Evolutionary conservation across 176 grass and related monocot species (phyloP), one percentile per base, ranked within the genome.

Genomic region (Ampelocalamus luodianensis): DNA sequence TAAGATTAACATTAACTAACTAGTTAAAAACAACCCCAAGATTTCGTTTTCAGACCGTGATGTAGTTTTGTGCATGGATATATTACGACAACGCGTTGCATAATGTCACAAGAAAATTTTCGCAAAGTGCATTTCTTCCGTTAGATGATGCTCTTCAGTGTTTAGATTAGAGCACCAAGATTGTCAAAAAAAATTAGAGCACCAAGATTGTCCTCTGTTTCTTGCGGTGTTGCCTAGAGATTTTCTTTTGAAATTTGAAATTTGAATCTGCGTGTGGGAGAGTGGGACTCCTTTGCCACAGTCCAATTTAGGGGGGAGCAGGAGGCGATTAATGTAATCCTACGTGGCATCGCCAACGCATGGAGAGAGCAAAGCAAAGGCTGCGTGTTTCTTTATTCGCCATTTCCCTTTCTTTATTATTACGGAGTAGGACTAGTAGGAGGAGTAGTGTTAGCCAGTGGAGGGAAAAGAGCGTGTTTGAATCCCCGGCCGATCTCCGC

Each of bases 241-340:
- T 83, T 74, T 74, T 16, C 1, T 44, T 68, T 66, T 38, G 2
- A 54, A 84, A 43, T 84, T 85, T 51, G 46, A 85, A 85, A 44
- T 77, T 54, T 76, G 83, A 77, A 82, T 68, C 56, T 0, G 17
- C 34, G 27, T 5, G 44, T 8, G 59, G 59, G 14, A 46, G 1
- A 0, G 8, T 22, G 16, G 66, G 66, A 18, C 22, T 15, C 20
- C 0, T 64, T 51, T 74, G 81, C 14, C 69, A 64, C 55, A 45
- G 6, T 83, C 40, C 81, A 50, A 18, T 74, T 74, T 63, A 83
- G 82, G 56, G 58, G 53, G 46, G 71, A 12, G 26, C 71, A 18
- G 48, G 43, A 54, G 27, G 67, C 10, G 53, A 71, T 71, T 5
- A 55, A 60, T 71, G 79, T 10, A 14, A 15, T 44, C 20, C 22